Evolutionary conservation across 2,329 filamentous ascomycete genomes (phyloP).

Genomic region (Teratosphaeriaceae sp.): DNA sequence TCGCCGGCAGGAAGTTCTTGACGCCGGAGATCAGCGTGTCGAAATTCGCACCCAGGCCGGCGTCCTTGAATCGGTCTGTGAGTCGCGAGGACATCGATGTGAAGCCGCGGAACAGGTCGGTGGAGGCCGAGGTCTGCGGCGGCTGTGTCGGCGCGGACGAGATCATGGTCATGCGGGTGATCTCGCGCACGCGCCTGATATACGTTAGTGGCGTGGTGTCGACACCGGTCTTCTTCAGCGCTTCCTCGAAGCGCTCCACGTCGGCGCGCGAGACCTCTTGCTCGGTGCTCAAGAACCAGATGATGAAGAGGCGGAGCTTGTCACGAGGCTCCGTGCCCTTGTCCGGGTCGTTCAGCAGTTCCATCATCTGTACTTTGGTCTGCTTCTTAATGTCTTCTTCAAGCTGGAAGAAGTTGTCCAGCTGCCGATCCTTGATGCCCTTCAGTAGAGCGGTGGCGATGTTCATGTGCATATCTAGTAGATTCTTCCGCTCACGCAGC

Average conservation of each 20-base stretch:
- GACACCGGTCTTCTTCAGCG: slow-evolving; percentile 66
- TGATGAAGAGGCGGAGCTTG: slow-evolving; percentile 89
- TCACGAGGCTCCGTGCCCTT: slow-evolving; percentile 82
- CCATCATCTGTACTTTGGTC: slow-evolving; percentile 79
- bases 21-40: slow-evolving; percentile 92
- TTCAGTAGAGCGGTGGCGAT: slow-evolving; percentile 73
- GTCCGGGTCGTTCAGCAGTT: slow-evolving; percentile 70
- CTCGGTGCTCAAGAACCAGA: slow-evolving; percentile 94
- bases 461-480: slow-evolving; percentile 98
- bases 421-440: slow-evolving; percentile 88
- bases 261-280: slow-evolving; percentile 77
- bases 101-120: slow-evolving; percentile 87
- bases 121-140: slow-evolving; percentile 52
- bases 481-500: slow-evolving; percentile 83
- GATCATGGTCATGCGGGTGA: slow-evolving; percentile 97
- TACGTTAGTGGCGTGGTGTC: slow-evolving; percentile 77
- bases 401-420: slow-evolving; percentile 93
- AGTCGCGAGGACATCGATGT: slow-evolving; percentile 85
- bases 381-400: slow-evolving; percentile 92
- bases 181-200: slow-evolving; percentile 82
- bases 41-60: slow-evolving; percentile 78
- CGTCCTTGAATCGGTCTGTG: slow-evolving; percentile 90
- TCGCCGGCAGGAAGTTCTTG: slow-evolving; percentile 95
- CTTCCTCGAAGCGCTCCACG: slow-evolving; percentile 79
- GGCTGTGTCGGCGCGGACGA: slow-evolving; percentile 66